Evolutionary conservation across 495 filamentous ascomycete genomes (phyloP).

Genomic region (Usnea hakonensis): DNA sequence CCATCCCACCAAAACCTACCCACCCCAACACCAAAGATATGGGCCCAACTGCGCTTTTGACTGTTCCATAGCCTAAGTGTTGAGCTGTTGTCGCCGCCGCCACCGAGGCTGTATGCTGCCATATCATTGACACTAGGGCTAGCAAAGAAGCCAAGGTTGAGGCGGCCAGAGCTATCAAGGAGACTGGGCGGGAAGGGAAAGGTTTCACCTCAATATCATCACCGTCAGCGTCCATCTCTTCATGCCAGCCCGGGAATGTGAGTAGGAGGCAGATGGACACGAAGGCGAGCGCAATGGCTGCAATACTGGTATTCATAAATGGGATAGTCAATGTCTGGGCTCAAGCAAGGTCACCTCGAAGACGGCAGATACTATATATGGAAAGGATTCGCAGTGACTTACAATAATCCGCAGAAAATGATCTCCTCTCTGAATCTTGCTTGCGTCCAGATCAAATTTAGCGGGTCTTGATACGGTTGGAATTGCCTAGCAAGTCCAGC

Average conservation of each 20-base stretch:
- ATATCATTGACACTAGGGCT: constrained; percentile 64
- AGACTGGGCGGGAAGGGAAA: constrained; percentile 68
- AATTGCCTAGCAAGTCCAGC: constrained; percentile 64
- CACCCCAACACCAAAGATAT: constrained; percentile 22
- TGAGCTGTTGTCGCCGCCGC: constrained; percentile 22
- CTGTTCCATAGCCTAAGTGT: constrained; percentile 22
- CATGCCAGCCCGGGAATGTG: constrained; percentile 77
- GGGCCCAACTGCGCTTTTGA: constrained; percentile 23
- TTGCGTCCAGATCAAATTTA: constrained; percentile 75
- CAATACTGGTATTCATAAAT: constrained; percentile 45
- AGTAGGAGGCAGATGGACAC: constrained; percentile 66
- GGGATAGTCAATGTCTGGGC: background rate
- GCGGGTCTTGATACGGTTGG: constrained; percentile 61
- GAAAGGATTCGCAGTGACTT: constrained; percentile 22
- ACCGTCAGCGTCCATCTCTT: constrained; percentile 57
- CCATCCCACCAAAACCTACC: constrained; percentile 20
- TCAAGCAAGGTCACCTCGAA: background rate
- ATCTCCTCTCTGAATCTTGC: constrained; percentile 74
- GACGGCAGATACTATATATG: background rate
- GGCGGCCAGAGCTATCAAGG: constrained; percentile 65
- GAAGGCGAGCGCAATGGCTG: constrained; percentile 75
- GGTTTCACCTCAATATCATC: constrained; percentile 66
- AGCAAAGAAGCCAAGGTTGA: constrained; percentile 76
- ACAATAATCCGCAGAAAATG: constrained; percentile 73
- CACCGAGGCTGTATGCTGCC: constrained; percentile 42